Conservation (phyloP, 805 yeast species). For the Starmerella vaccinii region DNA sequence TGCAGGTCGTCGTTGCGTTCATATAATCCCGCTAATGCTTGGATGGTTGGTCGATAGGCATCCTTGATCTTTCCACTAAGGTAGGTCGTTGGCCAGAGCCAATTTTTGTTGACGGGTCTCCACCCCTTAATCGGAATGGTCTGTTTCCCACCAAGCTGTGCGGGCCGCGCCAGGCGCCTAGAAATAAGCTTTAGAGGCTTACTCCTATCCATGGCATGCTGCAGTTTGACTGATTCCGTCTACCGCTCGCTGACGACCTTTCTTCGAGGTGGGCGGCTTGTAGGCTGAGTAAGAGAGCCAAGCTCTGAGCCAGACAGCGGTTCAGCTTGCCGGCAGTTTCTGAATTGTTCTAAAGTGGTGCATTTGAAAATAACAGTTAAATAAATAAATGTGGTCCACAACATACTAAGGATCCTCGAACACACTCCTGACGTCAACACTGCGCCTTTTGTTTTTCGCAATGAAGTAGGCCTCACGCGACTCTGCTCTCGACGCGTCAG, state of each 20-base stretch:
- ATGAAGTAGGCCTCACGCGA: constrained; percentile 78
- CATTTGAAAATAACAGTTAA: not conserved
- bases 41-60: constrained; percentile 2
- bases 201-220: constrained; percentile 1
- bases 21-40: constrained; percentile 2
- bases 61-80: not conserved
- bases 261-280: too few relatives aligned
- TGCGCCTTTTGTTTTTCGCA: constrained; percentile 39
- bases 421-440: constrained; percentile 2
- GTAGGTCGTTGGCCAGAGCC: constrained; percentile 15
- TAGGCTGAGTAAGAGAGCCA: not conserved
- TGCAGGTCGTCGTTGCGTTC: not conserved
- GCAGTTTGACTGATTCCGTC: not conserved
- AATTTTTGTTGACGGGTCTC: constrained; percentile 1
- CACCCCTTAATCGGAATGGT: not conserved
- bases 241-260: too few relatives aligned
- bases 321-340: too few relatives aligned
- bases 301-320: too few relatives aligned
- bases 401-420: constrained; percentile 2
- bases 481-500: constrained; percentile 66
- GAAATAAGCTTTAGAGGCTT: constrained; percentile 6
- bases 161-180: not conserved
- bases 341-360: not conserved
- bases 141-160: not conserved
- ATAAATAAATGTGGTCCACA: constrained; percentile 1